These are phyloP conservation scores for Colletotrichum abscissum DNA, from an alignment of 2,329 filamentous ascomycete species.

Conservation along the genomic window DNA sequence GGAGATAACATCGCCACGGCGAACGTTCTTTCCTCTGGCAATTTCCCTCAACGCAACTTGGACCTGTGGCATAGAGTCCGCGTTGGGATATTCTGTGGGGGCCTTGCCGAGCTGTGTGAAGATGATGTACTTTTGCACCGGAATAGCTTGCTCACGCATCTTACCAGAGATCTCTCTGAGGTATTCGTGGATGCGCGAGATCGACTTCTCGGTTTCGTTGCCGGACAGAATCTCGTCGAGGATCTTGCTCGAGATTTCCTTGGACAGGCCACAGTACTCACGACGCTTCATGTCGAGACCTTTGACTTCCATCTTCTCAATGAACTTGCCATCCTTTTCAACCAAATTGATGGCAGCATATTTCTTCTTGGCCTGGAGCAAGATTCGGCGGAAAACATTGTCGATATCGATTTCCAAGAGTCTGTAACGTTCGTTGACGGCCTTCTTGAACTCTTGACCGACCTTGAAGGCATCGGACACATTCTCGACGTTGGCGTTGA, in stretches of 20 bases:
- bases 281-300: constrained; percentile 97
- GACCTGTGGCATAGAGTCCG: constrained; percentile 94
- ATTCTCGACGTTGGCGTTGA: constrained; percentile 97
- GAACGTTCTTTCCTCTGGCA: constrained; percentile 85
- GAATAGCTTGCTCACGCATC: constrained; percentile 85
- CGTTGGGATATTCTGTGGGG: constrained; percentile 93
- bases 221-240: constrained; percentile 96
- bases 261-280: constrained; percentile 95
- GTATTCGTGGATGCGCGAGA: constrained; percentile 93
- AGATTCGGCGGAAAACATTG: constrained; percentile 92
- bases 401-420: constrained; percentile 98
- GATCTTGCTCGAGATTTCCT: constrained; percentile 90
- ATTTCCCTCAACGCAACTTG: constrained; percentile 93
- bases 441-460: constrained; percentile 92
- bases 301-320: constrained; percentile 97
- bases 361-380: constrained; percentile 99
- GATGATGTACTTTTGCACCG: constrained; percentile 92
- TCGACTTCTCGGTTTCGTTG: constrained; percentile 87
- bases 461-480: constrained; percentile 91
- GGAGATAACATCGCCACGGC: constrained; percentile 94
- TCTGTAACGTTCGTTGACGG: constrained; percentile 93
- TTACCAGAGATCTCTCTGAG: constrained; percentile 84
- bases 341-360: constrained; percentile 97
- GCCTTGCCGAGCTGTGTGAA: constrained; percentile 97
- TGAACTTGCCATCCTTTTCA: constrained; percentile 87